Base-by-base conservation (phyloP, 2,329 filamentous ascomycete species). In the Scedosporium dehoogii region DNA sequence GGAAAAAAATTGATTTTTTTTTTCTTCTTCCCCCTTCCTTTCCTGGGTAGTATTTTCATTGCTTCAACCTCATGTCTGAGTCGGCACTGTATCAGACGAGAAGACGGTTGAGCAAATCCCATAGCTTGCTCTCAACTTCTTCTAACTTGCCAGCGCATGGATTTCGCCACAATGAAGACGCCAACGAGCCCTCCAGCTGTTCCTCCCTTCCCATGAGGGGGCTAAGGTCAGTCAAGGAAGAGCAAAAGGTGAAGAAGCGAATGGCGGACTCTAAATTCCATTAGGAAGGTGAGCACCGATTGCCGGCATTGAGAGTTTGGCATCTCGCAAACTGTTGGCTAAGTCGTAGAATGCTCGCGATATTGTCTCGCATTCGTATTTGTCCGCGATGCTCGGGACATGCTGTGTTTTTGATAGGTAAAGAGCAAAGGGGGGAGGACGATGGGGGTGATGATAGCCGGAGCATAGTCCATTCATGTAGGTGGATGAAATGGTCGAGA, bases 351-450 rank as follows among this genome's bases (percentile, higher is more conserved):
- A 33, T 33, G 6, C 29, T 33, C 21, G 18, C 14, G 38, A 27
- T 18, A 25, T 7, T 23, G 2, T 29, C 44, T 60, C 58, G 44
- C 23, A 33, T 60, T 60, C 58, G 58, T 60, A 60, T 60, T 60
- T 18, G 23, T 21, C n/a, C 33, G 58, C 41, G n/a, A 12, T 23
- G 16, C 2, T 4, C 16, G 29, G 9, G 25, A 21, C 48, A 58
- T 18, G 16, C 16, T 21, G n/a, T 23, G 14, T 33, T 60, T 27
- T 53, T 60, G 58, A 48, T 59, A 59, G 41, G 58, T 18, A 29
- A 33, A 18, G 14, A 3, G 48, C 21, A 25, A 51, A 12, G 21
- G 27, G 21, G 42, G 25, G 27, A 51, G 14, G 3, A 16, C 21
- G 7, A 23, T n/a, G 10, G 18, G 42, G 12, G 48, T 16, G 14